A percentile compares a stretch with the other conserved stretches of the same genome.
These are phyloP conservation scores for Sugiyamaella marilandica DNA, from an alignment of 805 yeast genomes.

Conservation along the genomic window DNA sequence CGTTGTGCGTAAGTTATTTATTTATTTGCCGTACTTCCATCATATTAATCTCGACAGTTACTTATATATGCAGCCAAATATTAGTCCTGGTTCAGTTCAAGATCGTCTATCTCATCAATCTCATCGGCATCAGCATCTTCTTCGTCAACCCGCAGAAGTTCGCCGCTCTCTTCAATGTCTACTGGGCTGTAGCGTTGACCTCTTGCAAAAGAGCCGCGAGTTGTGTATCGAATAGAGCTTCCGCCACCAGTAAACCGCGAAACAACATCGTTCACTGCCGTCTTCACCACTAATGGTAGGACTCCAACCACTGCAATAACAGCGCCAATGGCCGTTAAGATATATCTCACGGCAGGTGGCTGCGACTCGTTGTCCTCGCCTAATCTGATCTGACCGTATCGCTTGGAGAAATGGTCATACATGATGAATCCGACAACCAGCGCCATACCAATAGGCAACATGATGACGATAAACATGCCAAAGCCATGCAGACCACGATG, in stretches of 20 bases:
- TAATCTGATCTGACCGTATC: constrained; percentile 81
- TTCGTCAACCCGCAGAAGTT: constrained; percentile 29
- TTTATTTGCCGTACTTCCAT: neutral
- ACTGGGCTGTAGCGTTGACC: constrained; percentile 26
- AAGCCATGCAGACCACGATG: constrained; percentile 52
- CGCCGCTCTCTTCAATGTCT: constrained; percentile 32
- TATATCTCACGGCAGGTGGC: constrained; percentile 20
- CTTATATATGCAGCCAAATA: neutral
- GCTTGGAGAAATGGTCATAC: constrained; percentile 73
- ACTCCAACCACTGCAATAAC: constrained; percentile 24
- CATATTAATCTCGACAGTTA: neutral
- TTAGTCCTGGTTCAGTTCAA: neutral
- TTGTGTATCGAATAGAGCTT: constrained; percentile 16
- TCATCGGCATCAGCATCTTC: constrained; percentile 23
- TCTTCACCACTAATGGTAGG: constrained; percentile 18
- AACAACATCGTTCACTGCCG: constrained; percentile 8
- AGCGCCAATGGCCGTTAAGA: constrained; percentile 31
- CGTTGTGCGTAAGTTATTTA: too few relatives aligned
- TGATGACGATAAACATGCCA: constrained; percentile 48
- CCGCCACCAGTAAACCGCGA: constrained; percentile 5
- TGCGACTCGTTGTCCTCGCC: constrained; percentile 51
- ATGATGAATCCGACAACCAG: constrained; percentile 61
- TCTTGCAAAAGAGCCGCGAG: constrained; percentile 21
- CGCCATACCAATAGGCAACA: constrained; percentile 51
- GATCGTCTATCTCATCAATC: constrained; percentile 17